phyloP scores from a whole-genome alignment of 805 yeast species.

The Zygosaccharomyces lentus region DNA sequence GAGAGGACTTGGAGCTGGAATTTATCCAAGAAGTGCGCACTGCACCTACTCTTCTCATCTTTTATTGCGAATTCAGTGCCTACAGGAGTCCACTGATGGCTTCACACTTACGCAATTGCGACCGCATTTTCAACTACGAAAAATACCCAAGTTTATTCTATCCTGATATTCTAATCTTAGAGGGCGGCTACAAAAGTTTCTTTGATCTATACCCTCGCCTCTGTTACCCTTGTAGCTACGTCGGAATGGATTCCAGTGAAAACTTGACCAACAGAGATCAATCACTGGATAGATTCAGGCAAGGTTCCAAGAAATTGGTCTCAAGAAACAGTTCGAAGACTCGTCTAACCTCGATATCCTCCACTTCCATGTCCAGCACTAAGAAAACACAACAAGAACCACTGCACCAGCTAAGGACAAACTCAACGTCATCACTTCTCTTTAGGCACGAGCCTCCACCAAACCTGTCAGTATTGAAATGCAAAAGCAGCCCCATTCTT shows the following conservation, averaged over 20 bases:
- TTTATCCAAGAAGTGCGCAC: slow-evolving; percentile 37
- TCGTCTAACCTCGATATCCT: slow-evolving; percentile 17
- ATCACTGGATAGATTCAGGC: slow-evolving; percentile 50
- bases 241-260: slow-evolving; percentile 65
- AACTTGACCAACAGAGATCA: slow-evolving; percentile 41
- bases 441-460: slow-evolving; percentile 30
- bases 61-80: slow-evolving; percentile 93
- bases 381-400: slow-evolving; percentile 10
- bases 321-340: slow-evolving; percentile 37
- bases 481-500: slow-evolving; percentile 10
- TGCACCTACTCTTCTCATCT: slow-evolving; percentile 52
- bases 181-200: slow-evolving; percentile 87
- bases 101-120: slow-evolving; percentile 73
- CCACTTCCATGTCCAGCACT: slow-evolving; percentile 14
- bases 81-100: slow-evolving; percentile 96
- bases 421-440: slow-evolving; percentile 8
- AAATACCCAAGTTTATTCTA: slow-evolving; percentile 76
- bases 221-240: slow-evolving; percentile 74
- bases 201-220: slow-evolving; percentile 52
- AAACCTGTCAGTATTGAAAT: slow-evolving; percentile 20
- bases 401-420: slow-evolving; percentile 3
- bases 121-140: slow-evolving; percentile 67
- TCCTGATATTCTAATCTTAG: slow-evolving; percentile 84
- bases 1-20: slow-evolving; percentile 58
- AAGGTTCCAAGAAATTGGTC: slow-evolving; percentile 36